Percentiles rank a stretch among this genome's conserved stretches.
phyloP scores from a whole-genome alignment of 1,284 basidiomycete species.

The Leccinum angustisporum region DNA sequence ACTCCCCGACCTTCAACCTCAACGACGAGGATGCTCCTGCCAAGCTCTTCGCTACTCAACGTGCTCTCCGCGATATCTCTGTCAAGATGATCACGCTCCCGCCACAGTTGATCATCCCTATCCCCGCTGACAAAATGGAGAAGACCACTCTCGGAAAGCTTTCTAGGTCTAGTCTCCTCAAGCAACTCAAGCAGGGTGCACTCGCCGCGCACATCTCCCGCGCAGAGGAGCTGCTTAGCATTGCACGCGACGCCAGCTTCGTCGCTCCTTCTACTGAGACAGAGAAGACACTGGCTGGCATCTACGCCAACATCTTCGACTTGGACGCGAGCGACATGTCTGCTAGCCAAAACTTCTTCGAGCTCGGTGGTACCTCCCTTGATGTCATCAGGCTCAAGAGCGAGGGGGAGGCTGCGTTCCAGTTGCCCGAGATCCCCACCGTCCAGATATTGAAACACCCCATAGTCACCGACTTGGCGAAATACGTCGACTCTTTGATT shows the following conservation, averaged over 20 bases:
- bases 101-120: slow-evolving; percentile 30
- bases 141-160: slow-evolving; percentile 36
- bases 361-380: slow-evolving; percentile 35
- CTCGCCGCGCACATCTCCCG: slow-evolving; percentile 29
- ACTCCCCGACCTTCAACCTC: slow-evolving; percentile 29
- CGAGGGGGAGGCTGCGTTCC: slow-evolving; percentile 36
- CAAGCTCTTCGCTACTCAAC: slow-evolving; percentile 21
- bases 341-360: slow-evolving; percentile 34
- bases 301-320: slow-evolving; percentile 32
- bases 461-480: slow-evolving; percentile 33
- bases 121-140: slow-evolving; percentile 32
- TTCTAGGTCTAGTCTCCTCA: slow-evolving; percentile 30
- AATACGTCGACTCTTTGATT: slow-evolving; percentile 29
- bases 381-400: slow-evolving; percentile 37
- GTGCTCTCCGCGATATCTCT: slow-evolving; percentile 21
- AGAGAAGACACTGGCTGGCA: slow-evolving; percentile 26
- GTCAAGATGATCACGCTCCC: slow-evolving; percentile 31
- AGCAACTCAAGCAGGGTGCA: slow-evolving; percentile 30
- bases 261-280: slow-evolving; percentile 29
- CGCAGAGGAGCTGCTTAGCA: slow-evolving; percentile 30
- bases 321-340: slow-evolving; percentile 27
- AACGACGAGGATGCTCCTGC: slow-evolving; percentile 21
- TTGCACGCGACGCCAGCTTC: slow-evolving; percentile 28
- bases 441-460: slow-evolving; percentile 44
- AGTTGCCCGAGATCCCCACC: slow-evolving; percentile 39